Percentiles rank a stretch among this genome's conserved stretches.
phyloP scores from a whole-genome alignment of 768 basidiomycete genomes.

The Boletus reticulatus region DNA sequence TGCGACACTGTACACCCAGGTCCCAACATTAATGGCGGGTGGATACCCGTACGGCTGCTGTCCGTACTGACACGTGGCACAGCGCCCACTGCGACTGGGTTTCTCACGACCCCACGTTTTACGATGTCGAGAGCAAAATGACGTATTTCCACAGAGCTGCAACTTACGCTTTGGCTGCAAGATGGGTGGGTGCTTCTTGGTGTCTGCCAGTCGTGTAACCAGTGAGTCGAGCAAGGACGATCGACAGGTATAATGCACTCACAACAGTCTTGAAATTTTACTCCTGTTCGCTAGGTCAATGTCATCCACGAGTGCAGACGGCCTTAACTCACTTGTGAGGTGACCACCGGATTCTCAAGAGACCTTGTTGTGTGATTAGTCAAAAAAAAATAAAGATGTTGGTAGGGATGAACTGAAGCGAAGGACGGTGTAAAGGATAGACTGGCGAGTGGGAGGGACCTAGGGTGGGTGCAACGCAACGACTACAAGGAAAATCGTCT shows the following conservation, averaged over 20 bases:
- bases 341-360: constrained; percentile 11
- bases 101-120: constrained; percentile 45
- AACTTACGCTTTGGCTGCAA: constrained; percentile 23
- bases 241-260: constrained; percentile 5
- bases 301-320: constrained; percentile 2
- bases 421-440: constrained; percentile 35
- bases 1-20: background rate
- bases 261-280: constrained; percentile 11
- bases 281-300: constrained; percentile 6
- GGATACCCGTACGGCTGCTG: background rate
- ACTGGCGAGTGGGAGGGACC: constrained; percentile 31
- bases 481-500: constrained; percentile 40
- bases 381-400: constrained; percentile 9
- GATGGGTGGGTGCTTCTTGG: background rate
- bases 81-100: constrained; percentile 8
- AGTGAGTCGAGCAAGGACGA: constrained; percentile 6
- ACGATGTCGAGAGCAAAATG: constrained; percentile 31
- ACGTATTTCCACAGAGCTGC: constrained; percentile 20
- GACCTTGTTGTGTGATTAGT: constrained; percentile 20
- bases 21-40: background rate
- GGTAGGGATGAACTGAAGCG: constrained; percentile 23
- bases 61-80: constrained; percentile 15
- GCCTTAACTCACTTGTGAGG: constrained; percentile 17
- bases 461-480: constrained; percentile 26
- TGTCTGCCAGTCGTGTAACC: constrained; percentile 4